Conservation (phyloP, 2,329 filamentous ascomycete species). For the Chalaropsis ovoidea region DNA sequence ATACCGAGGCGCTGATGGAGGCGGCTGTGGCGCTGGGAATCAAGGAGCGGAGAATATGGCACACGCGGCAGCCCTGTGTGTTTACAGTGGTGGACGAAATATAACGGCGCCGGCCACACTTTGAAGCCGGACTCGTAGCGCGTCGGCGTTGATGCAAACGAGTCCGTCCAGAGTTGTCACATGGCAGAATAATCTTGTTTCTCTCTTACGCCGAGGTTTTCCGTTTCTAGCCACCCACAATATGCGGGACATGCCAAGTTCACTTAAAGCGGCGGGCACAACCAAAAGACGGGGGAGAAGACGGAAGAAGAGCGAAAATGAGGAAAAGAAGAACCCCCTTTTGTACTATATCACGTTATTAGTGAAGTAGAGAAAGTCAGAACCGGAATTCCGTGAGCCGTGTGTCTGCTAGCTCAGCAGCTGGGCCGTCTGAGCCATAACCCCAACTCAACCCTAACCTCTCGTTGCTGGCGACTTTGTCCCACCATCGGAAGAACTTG, state of each 20-base stretch:
- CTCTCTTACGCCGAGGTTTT: neutral
- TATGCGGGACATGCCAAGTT: neutral
- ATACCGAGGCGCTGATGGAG: slow-evolving; percentile 46
- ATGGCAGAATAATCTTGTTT: neutral
- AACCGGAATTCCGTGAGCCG: neutral
- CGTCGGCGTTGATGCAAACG: too few species aligned
- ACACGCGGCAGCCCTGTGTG: slow-evolving; percentile 48
- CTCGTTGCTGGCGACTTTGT: neutral
- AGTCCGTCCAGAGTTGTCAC: too few species aligned
- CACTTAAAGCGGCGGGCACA: neutral
- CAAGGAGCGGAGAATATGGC: slow-evolving; percentile 55
- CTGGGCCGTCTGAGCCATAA: neutral
- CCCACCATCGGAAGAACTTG: neutral
- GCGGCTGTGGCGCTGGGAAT: slow-evolving; percentile 47
- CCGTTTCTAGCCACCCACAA: neutral
- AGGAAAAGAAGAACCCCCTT: too few species aligned
- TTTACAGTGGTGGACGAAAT: slow-evolving; percentile 43
- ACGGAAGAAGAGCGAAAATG: too few species aligned
- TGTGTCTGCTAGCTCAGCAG: neutral
- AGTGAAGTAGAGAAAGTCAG: too few species aligned
- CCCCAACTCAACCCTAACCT: neutral
- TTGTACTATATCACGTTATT: too few species aligned
- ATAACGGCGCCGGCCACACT: slow-evolving; percentile 1
- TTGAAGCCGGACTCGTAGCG: neutral
- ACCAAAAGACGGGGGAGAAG: neutral